A percentile compares a stretch with the other conserved stretches of the same genome.
Conservation (phyloP, 1,284 basidiomycete genomes). For the Pseudozyma thailandica region DNA sequence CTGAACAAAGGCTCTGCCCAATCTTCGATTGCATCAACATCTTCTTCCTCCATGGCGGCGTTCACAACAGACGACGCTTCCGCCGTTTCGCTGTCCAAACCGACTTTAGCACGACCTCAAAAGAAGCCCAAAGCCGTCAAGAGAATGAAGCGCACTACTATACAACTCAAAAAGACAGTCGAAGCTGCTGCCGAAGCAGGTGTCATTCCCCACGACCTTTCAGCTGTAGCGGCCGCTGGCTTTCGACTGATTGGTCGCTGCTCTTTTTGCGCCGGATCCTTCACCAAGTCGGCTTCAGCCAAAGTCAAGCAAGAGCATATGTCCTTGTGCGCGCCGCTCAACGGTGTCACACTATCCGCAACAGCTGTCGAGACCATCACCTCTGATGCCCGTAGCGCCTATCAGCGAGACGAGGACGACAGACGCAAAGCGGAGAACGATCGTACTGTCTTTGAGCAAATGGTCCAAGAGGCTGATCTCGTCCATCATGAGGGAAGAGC, state of each 20-base stretch:
- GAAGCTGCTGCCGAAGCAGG: slow-evolving; percentile 16
- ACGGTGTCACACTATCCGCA: neutral
- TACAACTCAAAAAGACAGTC: slow-evolving; percentile 22
- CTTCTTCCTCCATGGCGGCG: neutral
- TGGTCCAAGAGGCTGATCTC: slow-evolving; percentile 32
- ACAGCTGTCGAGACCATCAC: slow-evolving; percentile 20
- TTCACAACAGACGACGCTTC: neutral
- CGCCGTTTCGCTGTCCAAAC: neutral
- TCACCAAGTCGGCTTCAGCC: slow-evolving; percentile 25
- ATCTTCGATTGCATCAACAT: neutral
- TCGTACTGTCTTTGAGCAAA: slow-evolving; percentile 31
- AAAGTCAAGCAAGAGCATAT: slow-evolving; percentile 31
- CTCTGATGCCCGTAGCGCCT: slow-evolving; percentile 8
- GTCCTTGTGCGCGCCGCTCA: slow-evolving; percentile 27
- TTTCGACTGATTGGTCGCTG: slow-evolving; percentile 29
- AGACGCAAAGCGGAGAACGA: slow-evolving; percentile 9
- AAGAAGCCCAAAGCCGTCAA: slow-evolving; percentile 18
- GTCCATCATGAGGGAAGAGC: slow-evolving; percentile 30
- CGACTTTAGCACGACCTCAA: neutral
- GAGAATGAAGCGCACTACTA: neutral
- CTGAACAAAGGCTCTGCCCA: neutral
- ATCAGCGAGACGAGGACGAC: slow-evolving; percentile 8
- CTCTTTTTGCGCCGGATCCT: slow-evolving; percentile 29
- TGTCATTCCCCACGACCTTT: slow-evolving; percentile 17
- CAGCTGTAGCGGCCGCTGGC: slow-evolving; percentile 8